A percentile compares a stretch with the other conserved stretches of the same genome.
phyloP scores from a whole-genome alignment of 2,329 filamentous ascomycete species.

The Xylaria polymorpha region DNA sequence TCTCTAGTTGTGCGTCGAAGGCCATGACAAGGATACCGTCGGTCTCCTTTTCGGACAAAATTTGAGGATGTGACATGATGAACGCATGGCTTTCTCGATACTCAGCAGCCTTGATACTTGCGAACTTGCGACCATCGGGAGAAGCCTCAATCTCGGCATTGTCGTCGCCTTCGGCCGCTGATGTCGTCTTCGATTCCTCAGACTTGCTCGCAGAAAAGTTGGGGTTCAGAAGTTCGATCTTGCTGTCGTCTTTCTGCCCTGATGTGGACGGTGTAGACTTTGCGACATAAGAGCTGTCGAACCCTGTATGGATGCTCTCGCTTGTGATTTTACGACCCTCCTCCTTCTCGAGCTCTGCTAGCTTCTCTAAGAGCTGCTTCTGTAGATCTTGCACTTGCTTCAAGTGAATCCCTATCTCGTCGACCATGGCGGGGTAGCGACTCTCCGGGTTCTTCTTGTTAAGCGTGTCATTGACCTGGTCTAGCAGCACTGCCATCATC shows the following conservation, averaged over 20 bases:
- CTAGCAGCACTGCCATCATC: constrained; percentile 97
- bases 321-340: constrained; percentile 94
- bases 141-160: constrained; percentile 75
- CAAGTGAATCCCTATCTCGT: constrained; percentile 80
- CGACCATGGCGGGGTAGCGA: constrained; percentile 79
- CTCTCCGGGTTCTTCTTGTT: constrained; percentile 78
- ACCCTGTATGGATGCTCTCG: constrained; percentile 87
- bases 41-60: constrained; percentile 86
- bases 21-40: constrained; percentile 92
- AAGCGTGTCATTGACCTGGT: constrained; percentile 88
- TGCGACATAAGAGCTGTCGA: constrained; percentile 83
- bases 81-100: constrained; percentile 80
- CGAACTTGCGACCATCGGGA: constrained; percentile 81
- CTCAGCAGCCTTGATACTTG: constrained; percentile 78
- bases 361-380: constrained; percentile 76
- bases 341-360: constrained; percentile 85
- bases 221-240: constrained; percentile 83
- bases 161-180: constrained; percentile 64
- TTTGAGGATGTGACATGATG: constrained; percentile 79
- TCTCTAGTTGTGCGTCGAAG: constrained; percentile 86
- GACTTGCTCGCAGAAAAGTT: constrained; percentile 55
- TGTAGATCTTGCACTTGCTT: constrained; percentile 83
- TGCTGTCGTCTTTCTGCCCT: constrained; percentile 58
- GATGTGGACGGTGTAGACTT: constrained; percentile 51
- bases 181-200: constrained; percentile 41